A percentile compares a stretch with the other conserved stretches of the same genome.
Evolutionary conservation across 1,284 basidiomycete genomes (phyloP).

Genomic region (Rhodotorula sp.): DNA sequence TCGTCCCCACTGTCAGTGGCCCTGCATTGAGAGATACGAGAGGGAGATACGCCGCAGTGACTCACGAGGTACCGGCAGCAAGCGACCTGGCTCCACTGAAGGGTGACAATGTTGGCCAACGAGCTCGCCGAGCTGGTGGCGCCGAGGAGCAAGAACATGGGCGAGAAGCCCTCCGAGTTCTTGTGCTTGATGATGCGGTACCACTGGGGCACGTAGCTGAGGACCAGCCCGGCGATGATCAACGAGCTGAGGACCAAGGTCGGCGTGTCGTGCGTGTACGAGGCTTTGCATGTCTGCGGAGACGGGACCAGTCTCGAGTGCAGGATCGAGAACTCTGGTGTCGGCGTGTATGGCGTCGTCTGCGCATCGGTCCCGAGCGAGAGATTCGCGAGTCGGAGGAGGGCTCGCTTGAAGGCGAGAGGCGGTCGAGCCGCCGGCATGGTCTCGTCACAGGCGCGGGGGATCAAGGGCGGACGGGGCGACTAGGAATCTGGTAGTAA

Average conservation of each 20-base stretch:
- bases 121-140: slow-evolving; percentile 59
- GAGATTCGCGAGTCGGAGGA: neutral
- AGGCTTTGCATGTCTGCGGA: slow-evolving; percentile 12
- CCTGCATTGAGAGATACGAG: neutral
- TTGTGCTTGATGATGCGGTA: slow-evolving; percentile 67
- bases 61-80: slow-evolving; percentile 77
- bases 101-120: slow-evolving; percentile 59
- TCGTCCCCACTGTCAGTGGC: neutral
- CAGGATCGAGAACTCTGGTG: neutral
- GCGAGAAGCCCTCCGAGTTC: slow-evolving; percentile 38
- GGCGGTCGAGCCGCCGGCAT: neutral
- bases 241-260: slow-evolving; percentile 68
- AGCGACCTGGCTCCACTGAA: slow-evolving; percentile 80
- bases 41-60: slow-evolving; percentile 26
- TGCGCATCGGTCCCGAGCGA: neutral
- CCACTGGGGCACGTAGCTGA: slow-evolving; percentile 55
- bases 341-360: neutral
- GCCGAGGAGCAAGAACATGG: slow-evolving; percentile 86
- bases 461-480: too few species aligned
- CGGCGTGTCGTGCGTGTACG: slow-evolving; percentile 64
- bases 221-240: slow-evolving; percentile 68
- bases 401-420: neutral
- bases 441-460: neutral
- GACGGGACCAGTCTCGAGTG: slow-evolving; percentile 27
- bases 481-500: too few species aligned